A percentile compares a stretch with the other conserved stretches of the same genome.
Evolutionary conservation across 495 filamentous ascomycete genomes (phyloP).

Genomic region (Thozetella sp.): DNA sequence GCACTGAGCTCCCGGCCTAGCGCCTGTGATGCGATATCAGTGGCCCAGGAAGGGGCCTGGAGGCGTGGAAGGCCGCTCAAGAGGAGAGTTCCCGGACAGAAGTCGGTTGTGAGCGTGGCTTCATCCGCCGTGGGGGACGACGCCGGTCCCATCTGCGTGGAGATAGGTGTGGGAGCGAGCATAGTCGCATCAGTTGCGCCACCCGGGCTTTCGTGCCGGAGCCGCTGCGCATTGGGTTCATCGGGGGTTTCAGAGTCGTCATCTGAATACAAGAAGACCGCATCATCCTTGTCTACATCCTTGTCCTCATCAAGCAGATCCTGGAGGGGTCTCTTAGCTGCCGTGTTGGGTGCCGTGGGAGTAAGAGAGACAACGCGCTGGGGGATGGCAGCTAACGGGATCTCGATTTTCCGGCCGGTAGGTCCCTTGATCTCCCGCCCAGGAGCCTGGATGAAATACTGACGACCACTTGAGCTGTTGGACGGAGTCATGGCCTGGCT

Average conservation of each 20-base stretch:
- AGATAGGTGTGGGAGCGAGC: no score
- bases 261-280: background rate
- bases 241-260: no score
- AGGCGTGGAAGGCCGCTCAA: constrained; percentile 58
- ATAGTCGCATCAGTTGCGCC: no score
- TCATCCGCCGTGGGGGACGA: constrained; percentile 1
- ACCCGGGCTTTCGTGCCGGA: no score
- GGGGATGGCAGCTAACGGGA: constrained; percentile 29
- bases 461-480: background rate
- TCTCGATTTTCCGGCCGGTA: background rate
- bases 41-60: constrained; percentile 69
- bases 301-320: constrained; percentile 33
- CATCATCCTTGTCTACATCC: constrained; percentile 42
- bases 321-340: constrained; percentile 7
- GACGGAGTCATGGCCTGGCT: constrained; percentile 8
- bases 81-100: constrained; percentile 65
- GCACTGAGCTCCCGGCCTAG: constrained; percentile 64
- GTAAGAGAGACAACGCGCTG: constrained; percentile 7
- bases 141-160: no score
- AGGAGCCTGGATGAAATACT: background rate
- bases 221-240: no score
- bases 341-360: background rate
- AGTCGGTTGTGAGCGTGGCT: constrained; percentile 51
- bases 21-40: constrained; percentile 56
- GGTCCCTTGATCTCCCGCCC: constrained; percentile 10